Percentiles rank a stretch among this genome's conserved stretches.
Evolutionary conservation across 352 stramenopile species (phyloP).

Genomic region (Thalassiosira hispida): DNA sequence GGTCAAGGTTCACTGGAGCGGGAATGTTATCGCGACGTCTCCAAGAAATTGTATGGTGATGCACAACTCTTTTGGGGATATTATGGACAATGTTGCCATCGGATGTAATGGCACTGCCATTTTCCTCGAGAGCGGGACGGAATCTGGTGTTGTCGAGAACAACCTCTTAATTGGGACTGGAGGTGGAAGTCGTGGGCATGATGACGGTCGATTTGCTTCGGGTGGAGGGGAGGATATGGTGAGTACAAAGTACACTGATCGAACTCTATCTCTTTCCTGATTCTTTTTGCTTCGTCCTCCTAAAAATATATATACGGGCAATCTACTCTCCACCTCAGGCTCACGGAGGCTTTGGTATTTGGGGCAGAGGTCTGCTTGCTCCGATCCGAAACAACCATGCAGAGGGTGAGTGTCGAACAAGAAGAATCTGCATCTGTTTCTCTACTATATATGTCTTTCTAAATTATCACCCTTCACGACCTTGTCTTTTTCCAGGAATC

Average conservation of each 20-base stretch:
- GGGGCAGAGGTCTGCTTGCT: constrained; percentile 9
- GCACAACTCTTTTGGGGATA: constrained; percentile 39
- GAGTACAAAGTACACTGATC: neutral
- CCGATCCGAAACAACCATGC: constrained; percentile 28
- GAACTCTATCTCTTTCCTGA: too few relatives aligned
- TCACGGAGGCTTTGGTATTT: constrained; percentile 47
- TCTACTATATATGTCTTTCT: too few relatives aligned
- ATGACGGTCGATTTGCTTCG: constrained; percentile 26
- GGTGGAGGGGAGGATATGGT: constrained; percentile 32
- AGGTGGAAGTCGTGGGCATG: constrained; percentile 24
- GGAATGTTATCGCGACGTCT: constrained; percentile 12
- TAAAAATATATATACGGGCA: too few relatives aligned
- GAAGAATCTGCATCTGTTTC: too few relatives aligned
- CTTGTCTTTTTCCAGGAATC: neutral
- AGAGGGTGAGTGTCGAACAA: constrained; percentile 8
- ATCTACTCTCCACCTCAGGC: too few relatives aligned
- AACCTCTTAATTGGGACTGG: constrained; percentile 47
- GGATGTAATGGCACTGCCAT: constrained; percentile 35
- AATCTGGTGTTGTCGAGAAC: constrained; percentile 33
- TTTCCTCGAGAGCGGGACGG: constrained; percentile 41
- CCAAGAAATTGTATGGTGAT: constrained; percentile 31
- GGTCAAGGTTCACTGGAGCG: constrained; percentile 18
- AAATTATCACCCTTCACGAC: too few relatives aligned
- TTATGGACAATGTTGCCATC: constrained; percentile 36
- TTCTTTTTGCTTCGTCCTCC: too few relatives aligned